A percentile compares a stretch with the other conserved stretches of the same genome.
phyloP scores from a whole-genome alignment of 148 eudicot species.

The Euryodendron excelsum region DNA sequence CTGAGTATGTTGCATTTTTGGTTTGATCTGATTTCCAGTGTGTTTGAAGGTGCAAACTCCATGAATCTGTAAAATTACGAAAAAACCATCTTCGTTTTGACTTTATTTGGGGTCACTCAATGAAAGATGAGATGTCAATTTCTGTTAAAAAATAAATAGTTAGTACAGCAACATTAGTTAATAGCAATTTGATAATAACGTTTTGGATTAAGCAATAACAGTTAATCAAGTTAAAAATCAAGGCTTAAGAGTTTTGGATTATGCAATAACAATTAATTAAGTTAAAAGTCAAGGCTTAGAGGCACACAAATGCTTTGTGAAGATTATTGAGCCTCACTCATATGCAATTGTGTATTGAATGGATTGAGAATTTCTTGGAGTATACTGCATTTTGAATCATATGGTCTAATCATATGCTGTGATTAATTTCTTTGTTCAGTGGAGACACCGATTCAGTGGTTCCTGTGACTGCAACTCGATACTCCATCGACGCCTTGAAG shows the following conservation, averaged over 20 bases:
- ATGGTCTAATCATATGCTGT: neutral
- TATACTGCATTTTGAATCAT: neutral
- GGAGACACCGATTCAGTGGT: slow-evolving; percentile 58
- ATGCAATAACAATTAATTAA: too few relatives aligned
- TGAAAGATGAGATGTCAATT: neutral
- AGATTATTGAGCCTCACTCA: too few relatives aligned
- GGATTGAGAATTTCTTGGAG: too few relatives aligned
- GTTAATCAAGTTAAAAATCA: neutral
- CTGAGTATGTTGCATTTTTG: neutral
- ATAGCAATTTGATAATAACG: neutral
- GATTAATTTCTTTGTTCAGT: neutral
- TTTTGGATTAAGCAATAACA: neutral
- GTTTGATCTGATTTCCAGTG: neutral
- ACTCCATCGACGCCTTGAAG: slow-evolving; percentile 77
- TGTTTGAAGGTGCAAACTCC: neutral
- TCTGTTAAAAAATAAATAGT: too few relatives aligned
- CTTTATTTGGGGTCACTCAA: neutral
- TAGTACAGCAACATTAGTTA: too few relatives aligned
- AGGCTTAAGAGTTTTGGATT: too few relatives aligned
- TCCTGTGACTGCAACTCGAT: slow-evolving; percentile 91
- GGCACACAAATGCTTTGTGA: too few relatives aligned
- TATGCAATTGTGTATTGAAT: too few relatives aligned
- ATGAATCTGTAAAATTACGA: neutral
- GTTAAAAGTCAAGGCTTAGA: neutral
- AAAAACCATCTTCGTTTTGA: neutral